Conservation (phyloP, 352 stramenopile species). For the Phytophthora palmivora region DNA sequence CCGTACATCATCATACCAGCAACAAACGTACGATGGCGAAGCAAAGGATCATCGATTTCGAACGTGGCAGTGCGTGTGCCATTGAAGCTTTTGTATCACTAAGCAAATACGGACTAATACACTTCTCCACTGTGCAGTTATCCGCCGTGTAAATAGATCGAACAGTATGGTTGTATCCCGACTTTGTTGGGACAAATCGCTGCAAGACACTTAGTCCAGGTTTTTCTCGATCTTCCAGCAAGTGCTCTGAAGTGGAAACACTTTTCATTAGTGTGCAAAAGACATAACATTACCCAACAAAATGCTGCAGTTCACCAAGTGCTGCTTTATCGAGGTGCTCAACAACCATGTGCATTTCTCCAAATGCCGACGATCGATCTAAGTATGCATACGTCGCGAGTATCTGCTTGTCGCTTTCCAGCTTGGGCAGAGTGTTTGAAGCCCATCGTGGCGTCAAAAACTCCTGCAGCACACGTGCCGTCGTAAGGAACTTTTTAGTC, state of each 20-base stretch:
- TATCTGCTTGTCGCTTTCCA: slow-evolving; percentile 44
- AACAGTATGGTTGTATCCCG: slow-evolving; percentile 75
- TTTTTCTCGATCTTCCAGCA: slow-evolving; percentile 62
- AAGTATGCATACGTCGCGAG: slow-evolving; percentile 66
- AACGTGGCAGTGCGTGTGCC: slow-evolving; percentile 68
- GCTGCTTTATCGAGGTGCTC: slow-evolving; percentile 58
- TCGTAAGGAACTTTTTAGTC: slow-evolving; percentile 64
- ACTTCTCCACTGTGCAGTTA: slow-evolving; percentile 61
- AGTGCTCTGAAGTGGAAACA: slow-evolving; percentile 22
- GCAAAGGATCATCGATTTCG: slow-evolving; percentile 49
- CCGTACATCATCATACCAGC: not conserved
- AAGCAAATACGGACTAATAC: slow-evolving; percentile 63
- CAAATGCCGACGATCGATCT: slow-evolving; percentile 45
- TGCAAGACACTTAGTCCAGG: slow-evolving; percentile 67
- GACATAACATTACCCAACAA: not conserved
- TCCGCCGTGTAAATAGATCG: slow-evolving; percentile 74
- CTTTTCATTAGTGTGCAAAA: not conserved
- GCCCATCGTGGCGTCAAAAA: slow-evolving; percentile 47
- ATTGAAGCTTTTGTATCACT: slow-evolving; percentile 46
- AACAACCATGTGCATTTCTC: slow-evolving; percentile 56
- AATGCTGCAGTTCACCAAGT: slow-evolving; percentile 33
- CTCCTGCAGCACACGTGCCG: slow-evolving; percentile 52
- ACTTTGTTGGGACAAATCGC: slow-evolving; percentile 70
- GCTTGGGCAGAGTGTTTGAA: slow-evolving; percentile 15
- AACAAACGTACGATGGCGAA: slow-evolving; percentile 48